Conservation (phyloP, 441 rosid species). For the Populus trichocarpa region DNA sequence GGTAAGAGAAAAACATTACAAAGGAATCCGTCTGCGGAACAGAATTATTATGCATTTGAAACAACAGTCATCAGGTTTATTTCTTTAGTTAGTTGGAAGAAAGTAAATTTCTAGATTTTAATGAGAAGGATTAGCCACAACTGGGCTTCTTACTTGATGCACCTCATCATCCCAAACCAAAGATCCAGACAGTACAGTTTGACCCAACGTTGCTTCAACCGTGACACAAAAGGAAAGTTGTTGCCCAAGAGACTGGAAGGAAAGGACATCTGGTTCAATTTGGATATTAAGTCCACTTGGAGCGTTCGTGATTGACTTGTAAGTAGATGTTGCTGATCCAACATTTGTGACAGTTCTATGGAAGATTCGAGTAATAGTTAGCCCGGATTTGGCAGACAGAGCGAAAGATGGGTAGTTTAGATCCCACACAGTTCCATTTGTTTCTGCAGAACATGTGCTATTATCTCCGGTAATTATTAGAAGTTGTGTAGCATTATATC, state of each 20-base stretch:
- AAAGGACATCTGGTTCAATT: constrained; percentile 35
- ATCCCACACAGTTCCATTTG: constrained; percentile 42
- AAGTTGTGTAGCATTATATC: constrained; percentile 30
- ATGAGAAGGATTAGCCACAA: constrained; percentile 32
- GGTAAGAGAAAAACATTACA: no score
- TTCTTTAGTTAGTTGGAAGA: not conserved
- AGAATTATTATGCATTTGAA: no score
- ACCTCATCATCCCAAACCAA: constrained; percentile 50
- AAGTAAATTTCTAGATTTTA: not conserved
- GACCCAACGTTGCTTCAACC: constrained; percentile 22
- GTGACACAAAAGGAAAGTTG: constrained; percentile 36
- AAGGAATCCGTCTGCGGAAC: no score
- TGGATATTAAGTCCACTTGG: constrained; percentile 26
- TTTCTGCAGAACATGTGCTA: constrained; percentile 29
- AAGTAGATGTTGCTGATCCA: constrained; percentile 34
- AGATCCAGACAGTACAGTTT: constrained; percentile 22
- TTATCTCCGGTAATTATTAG: constrained; percentile 35
- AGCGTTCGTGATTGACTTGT: constrained; percentile 24
- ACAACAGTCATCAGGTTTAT: not conserved
- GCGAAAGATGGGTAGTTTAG: constrained; percentile 66
- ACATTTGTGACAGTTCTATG: constrained; percentile 55
- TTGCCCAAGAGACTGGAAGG: constrained; percentile 28
- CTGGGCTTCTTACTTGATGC: constrained; percentile 55
- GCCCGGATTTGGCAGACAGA: constrained; percentile 13
- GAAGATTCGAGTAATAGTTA: constrained; percentile 22